These are phyloP conservation scores for Cicer bijugum DNA, from an alignment of 306 rosid genomes.

Conservation along the genomic window DNA sequence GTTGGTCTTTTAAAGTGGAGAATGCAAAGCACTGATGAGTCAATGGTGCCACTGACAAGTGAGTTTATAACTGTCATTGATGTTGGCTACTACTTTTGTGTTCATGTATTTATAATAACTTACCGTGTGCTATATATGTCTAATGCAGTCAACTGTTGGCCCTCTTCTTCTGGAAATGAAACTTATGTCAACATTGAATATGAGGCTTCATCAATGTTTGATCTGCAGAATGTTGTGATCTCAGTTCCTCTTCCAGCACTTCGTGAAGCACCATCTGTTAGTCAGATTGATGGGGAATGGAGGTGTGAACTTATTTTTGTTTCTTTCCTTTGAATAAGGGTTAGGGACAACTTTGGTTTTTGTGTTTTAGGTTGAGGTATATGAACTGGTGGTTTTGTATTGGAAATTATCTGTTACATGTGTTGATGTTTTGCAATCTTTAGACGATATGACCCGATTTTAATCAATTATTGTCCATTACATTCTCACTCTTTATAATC, in stretches of 20 bases:
- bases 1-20: conserved; percentile 91
- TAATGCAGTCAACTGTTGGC: conserved; percentile 97
- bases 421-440: neutral
- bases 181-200: conserved; percentile 94
- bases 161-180: conserved; percentile 91
- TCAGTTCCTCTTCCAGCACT: conserved; percentile 96
- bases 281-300: conserved; percentile 88
- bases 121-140: conserved; percentile 28
- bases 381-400: conserved; percentile 14
- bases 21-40: conserved; percentile 87
- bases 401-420: neutral
- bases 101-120: conserved; percentile 32
- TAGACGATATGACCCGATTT: conserved; percentile 9
- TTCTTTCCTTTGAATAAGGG: conserved; percentile 15
- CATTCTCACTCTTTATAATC: conserved; percentile 1
- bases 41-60: conserved; percentile 82
- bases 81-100: conserved; percentile 23
- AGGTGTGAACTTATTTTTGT: conserved; percentile 51
- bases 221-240: conserved; percentile 71
- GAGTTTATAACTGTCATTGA: conserved; percentile 45
- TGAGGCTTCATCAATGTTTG: conserved; percentile 86
- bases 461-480: neutral
- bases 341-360: conserved; percentile 15
- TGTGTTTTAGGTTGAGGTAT: conserved; percentile 2
- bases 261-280: conserved; percentile 84